phyloP scores from a whole-genome alignment of 768 basidiomycete genomes.

The Boletales sp. region DNA sequence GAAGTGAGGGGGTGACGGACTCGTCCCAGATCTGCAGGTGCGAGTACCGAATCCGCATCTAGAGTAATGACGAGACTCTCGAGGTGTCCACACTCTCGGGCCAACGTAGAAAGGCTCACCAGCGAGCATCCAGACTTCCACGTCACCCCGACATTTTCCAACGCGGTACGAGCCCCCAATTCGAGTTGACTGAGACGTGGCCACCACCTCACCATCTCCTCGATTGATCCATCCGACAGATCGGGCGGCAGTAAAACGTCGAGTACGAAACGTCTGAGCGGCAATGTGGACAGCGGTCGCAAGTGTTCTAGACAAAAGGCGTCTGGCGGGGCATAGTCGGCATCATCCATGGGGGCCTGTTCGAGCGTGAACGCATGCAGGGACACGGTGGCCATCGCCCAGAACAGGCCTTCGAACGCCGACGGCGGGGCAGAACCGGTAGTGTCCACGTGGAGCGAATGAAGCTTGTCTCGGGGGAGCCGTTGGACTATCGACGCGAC shows the following conservation, averaged over 20 bases:
- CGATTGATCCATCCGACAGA: constrained; percentile 38
- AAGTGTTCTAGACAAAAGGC: constrained; percentile 30
- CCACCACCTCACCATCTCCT: constrained; percentile 42
- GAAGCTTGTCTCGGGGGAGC: constrained; percentile 32
- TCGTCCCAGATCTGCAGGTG: not conserved
- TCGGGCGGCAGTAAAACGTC: constrained; percentile 39
- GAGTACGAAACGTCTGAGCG: constrained; percentile 34
- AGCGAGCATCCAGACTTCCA: constrained; percentile 21
- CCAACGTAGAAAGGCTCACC: constrained; percentile 14
- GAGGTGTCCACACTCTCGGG: constrained; percentile 16
- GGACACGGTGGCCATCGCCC: constrained; percentile 27
- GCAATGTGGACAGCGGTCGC: constrained; percentile 32
- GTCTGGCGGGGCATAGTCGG: constrained; percentile 22
- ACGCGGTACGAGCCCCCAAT: constrained; percentile 31
- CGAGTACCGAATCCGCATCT: constrained; percentile 1
- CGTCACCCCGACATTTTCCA: constrained; percentile 17
- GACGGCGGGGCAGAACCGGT: constrained; percentile 24
- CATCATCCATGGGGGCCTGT: constrained; percentile 30
- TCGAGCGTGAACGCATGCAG: constrained; percentile 41
- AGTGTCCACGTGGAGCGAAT: constrained; percentile 38
- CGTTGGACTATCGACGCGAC: constrained; percentile 34
- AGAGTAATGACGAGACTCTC: constrained; percentile 17
- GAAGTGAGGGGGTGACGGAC: constrained; percentile 24
- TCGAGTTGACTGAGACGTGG: constrained; percentile 42
- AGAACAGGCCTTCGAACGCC: constrained; percentile 37